Evolutionary conservation across 805 yeast species (phyloP).

Genomic region (Sugiyamaella boreocaroliniensis): DNA sequence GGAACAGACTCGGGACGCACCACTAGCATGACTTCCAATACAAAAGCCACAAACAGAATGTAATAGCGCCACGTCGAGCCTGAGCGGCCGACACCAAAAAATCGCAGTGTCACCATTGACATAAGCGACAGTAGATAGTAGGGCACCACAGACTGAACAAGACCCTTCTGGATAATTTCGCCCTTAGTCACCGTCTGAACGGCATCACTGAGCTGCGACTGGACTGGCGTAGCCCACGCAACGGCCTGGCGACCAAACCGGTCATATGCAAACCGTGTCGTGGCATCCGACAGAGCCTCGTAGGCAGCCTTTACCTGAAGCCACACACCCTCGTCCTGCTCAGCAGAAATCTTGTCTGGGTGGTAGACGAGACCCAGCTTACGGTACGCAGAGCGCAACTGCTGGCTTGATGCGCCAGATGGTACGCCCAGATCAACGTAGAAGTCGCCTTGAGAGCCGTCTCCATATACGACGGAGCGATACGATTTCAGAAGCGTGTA

Average conservation of each 20-base stretch:
- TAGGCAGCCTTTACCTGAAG: slow-evolving; percentile 65
- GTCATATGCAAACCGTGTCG: slow-evolving; percentile 76
- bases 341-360: slow-evolving; percentile 31
- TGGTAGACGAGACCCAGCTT: slow-evolving; percentile 24
- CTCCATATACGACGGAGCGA: slow-evolving; percentile 12
- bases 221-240: slow-evolving; percentile 9
- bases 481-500: slow-evolving; percentile 21
- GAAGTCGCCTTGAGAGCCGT: slow-evolving; percentile 10
- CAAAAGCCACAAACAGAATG: slow-evolving; percentile 15
- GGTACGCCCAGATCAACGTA: slow-evolving; percentile 21
- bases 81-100: slow-evolving; percentile 14
- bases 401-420: slow-evolving; percentile 14
- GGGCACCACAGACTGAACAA: slow-evolving; percentile 3
- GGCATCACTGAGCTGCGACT: not conserved
- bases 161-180: slow-evolving; percentile 10
- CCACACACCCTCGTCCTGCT: slow-evolving; percentile 16
- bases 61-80: slow-evolving; percentile 24
- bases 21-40: slow-evolving; percentile 20
- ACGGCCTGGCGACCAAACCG: slow-evolving; percentile 69
- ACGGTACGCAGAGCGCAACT: slow-evolving; percentile 21
- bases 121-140: slow-evolving; percentile 15
- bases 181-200: not conserved
- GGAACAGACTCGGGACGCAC: slow-evolving; percentile 17
- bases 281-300: slow-evolving; percentile 67
- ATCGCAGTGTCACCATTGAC: slow-evolving; percentile 13